A percentile compares a stretch with the other conserved stretches of the same genome.
These are phyloP conservation scores for Cetradonia linearis DNA, from an alignment of 495 filamentous ascomycete species.

Conservation along the genomic window DNA sequence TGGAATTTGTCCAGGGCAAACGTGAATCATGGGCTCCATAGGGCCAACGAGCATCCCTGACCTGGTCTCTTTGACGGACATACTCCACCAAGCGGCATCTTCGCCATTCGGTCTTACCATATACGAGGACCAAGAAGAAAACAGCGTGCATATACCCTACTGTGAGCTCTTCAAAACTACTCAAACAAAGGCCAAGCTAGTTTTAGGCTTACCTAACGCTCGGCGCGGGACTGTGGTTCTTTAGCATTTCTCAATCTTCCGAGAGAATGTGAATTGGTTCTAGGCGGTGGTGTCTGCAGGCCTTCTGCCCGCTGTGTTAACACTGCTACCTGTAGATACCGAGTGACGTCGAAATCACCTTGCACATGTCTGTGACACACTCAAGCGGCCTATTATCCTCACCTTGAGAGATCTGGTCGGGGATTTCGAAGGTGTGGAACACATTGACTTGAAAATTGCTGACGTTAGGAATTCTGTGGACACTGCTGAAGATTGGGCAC, in stretches of 20 bases:
- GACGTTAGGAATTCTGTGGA: too few relatives aligned
- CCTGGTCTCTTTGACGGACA: too few relatives aligned
- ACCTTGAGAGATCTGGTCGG: not conserved
- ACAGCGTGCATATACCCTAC: not conserved
- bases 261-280: slow-evolving; percentile 34
- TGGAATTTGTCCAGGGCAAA: too few relatives aligned
- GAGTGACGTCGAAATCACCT: slow-evolving; percentile 30
- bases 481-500: too few relatives aligned
- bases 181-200: not conserved
- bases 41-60: too few relatives aligned
- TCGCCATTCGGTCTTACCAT: too few relatives aligned
- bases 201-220: not conserved
- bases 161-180: not conserved
- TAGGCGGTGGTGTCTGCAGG: slow-evolving; percentile 37
- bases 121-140: too few relatives aligned
- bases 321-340: slow-evolving; percentile 30
- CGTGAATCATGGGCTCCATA: too few relatives aligned
- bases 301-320: slow-evolving; percentile 33
- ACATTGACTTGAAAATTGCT: not conserved
- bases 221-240: slow-evolving; percentile 20
- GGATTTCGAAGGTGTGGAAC: not conserved
- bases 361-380: not conserved
- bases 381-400: not conserved
- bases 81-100: too few relatives aligned
- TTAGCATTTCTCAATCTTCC: slow-evolving; percentile 33